phyloP scores from a whole-genome alignment of 1,284 basidiomycete species.

The Rhodotorula glutinis region DNA sequence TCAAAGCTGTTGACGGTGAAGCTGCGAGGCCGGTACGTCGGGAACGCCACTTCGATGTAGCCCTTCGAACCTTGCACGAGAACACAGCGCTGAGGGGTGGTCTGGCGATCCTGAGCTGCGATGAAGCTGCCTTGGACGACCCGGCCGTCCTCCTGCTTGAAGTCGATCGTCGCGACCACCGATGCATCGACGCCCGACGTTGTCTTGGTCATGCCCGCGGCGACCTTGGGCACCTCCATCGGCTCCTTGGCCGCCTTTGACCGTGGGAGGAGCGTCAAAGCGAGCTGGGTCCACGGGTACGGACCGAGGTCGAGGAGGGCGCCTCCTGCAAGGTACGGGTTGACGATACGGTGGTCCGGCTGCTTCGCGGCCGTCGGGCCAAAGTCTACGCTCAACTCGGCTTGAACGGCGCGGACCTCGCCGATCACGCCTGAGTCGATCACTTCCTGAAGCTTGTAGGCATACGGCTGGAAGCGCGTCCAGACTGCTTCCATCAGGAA shows the following conservation, averaged over 20 bases:
- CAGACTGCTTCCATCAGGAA: constrained; percentile 52
- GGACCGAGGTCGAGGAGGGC: constrained; percentile 53
- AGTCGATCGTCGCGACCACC: constrained; percentile 22
- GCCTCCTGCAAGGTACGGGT: constrained; percentile 52
- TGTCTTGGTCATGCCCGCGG: constrained; percentile 26
- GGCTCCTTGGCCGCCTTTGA: constrained; percentile 2
- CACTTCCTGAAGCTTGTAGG: constrained; percentile 46
- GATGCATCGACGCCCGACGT: constrained; percentile 31
- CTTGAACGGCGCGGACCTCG: constrained; percentile 46
- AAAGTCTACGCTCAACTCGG: constrained; percentile 45
- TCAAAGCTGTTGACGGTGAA: constrained; percentile 22
- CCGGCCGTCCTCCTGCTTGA: constrained; percentile 35
- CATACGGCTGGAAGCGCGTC: constrained; percentile 48
- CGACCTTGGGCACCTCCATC: constrained; percentile 17
- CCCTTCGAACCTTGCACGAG: constrained; percentile 25
- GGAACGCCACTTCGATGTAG: constrained; percentile 25
- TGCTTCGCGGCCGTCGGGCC: constrained; percentile 23
- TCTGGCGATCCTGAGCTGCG: constrained; percentile 18
- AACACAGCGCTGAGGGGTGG: constrained; percentile 5
- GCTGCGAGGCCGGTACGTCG: constrained; percentile 24
- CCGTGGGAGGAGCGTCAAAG: constrained; percentile 36
- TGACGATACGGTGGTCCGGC: constrained; percentile 48
- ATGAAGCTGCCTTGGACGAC: constrained; percentile 43
- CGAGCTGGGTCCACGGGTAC: constrained; percentile 44
- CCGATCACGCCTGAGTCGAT: constrained; percentile 48